phyloP scores from a whole-genome alignment of 2,329 filamentous ascomycete species.

The Aspergillus fischeri region DNA sequence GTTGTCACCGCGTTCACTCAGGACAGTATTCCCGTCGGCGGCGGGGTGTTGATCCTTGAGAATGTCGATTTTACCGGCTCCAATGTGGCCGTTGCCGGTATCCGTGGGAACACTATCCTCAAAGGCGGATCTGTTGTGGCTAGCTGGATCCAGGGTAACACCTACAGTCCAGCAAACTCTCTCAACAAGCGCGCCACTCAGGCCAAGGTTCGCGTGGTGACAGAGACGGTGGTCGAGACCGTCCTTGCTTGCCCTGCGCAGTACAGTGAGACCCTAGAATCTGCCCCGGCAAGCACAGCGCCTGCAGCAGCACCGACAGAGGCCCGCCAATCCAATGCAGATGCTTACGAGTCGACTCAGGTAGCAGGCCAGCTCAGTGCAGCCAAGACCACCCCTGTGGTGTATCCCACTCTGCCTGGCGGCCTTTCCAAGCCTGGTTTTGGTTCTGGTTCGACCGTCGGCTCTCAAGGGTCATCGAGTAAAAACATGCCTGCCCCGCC shows the following conservation, averaged over 20 bases:
- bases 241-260: constrained; percentile 22
- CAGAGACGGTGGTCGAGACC: constrained; percentile 21
- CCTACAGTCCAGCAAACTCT: constrained; percentile 50
- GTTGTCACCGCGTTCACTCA: constrained; percentile 70
- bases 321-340: background rate
- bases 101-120: constrained; percentile 59
- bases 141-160: constrained; percentile 75
- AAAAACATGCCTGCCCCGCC: background rate
- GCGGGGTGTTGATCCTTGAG: constrained; percentile 78
- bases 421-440: background rate
- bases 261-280: constrained; percentile 6
- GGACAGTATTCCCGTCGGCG: constrained; percentile 60
- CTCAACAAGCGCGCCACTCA: constrained; percentile 24
- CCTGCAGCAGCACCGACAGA: background rate
- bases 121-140: constrained; percentile 64
- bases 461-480: background rate
- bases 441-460: background rate
- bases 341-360: background rate
- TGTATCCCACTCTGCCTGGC: background rate
- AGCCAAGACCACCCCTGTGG: background rate
- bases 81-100: constrained; percentile 60
- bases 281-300: background rate
- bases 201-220: constrained; percentile 6
- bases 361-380: background rate
- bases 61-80: constrained; percentile 81